A percentile compares a stretch with the other conserved stretches of the same genome.
Conservation (phyloP, 108 stramenopile species). For the Fragilariopsis cylindrus region DNA sequence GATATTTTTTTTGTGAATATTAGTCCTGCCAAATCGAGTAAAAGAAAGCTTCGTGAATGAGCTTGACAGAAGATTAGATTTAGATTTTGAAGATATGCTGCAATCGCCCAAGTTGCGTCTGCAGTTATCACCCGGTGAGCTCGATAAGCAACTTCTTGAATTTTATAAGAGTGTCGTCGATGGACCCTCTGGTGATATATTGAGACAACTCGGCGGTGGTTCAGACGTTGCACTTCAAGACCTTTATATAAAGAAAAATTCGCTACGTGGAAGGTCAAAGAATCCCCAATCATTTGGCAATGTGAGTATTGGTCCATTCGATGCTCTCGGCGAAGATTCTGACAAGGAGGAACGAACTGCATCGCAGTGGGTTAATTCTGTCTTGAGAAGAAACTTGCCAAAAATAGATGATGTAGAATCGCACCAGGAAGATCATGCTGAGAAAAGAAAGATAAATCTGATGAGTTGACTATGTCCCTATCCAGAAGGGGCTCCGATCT, state of each 20-base stretch:
- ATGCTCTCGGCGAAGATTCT: background rate
- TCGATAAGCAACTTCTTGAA: constrained; percentile 76
- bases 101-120: constrained; percentile 73
- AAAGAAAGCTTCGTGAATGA: constrained; percentile 64
- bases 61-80: constrained; percentile 77
- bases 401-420: background rate
- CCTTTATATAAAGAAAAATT: constrained; percentile 55
- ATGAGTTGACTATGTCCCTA: constrained; percentile 1
- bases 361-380: constrained; percentile 35
- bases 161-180: constrained; percentile 66
- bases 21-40: constrained; percentile 65
- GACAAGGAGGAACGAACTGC: constrained; percentile 15
- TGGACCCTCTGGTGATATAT: constrained; percentile 74
- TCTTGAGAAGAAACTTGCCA: constrained; percentile 30
- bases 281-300: background rate
- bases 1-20: background rate
- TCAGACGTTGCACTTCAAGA: constrained; percentile 71
- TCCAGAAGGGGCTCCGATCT: background rate
- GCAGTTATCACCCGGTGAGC: constrained; percentile 85
- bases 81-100: constrained; percentile 75
- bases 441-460: constrained; percentile 22
- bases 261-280: constrained; percentile 3
- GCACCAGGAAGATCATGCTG: background rate
- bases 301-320: constrained; percentile 11
- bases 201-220: constrained; percentile 80